Percentiles rank a stretch among this genome's conserved stretches.
Evolutionary conservation across 257 asterid genomes (phyloP).

Genomic region (Dorcoceras hygrometricum): DNA sequence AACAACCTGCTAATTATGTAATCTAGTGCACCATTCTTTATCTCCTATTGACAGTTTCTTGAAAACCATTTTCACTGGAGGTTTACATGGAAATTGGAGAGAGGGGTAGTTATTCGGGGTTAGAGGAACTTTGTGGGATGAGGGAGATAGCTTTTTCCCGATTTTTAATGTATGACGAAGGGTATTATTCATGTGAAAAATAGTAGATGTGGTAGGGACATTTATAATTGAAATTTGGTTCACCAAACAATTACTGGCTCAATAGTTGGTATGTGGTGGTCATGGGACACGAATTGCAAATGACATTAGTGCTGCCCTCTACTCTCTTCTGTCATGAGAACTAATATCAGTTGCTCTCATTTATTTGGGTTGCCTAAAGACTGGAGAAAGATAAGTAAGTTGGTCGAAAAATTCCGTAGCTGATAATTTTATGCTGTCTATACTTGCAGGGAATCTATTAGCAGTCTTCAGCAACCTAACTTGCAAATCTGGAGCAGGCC

Average conservation of each 20-base stretch:
- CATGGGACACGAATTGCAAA: not conserved
- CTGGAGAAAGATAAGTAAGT: slow-evolving; percentile 1
- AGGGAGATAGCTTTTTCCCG: not conserved
- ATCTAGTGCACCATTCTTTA: not conserved
- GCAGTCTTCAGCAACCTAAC: slow-evolving; percentile 3
- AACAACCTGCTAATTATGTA: not conserved
- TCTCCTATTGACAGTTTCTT: not conserved
- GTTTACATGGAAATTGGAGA: not conserved
- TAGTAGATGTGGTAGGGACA: not conserved
- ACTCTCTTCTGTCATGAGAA: slow-evolving; percentile 4
- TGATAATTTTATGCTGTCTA: slow-evolving; percentile 17
- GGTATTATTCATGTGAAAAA: not conserved
- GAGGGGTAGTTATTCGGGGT: not conserved
- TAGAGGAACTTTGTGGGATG: not conserved
- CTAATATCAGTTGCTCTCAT: not conserved
- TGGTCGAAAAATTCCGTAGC: slow-evolving; percentile 4
- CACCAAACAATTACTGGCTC: too few species aligned
- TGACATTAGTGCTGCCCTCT: not conserved
- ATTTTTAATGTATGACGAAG: not conserved
- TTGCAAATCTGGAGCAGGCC: slow-evolving; percentile 51
- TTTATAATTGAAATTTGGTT: not conserved
- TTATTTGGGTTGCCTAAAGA: not conserved
- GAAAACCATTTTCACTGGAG: not conserved
- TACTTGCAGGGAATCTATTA: slow-evolving; percentile 33
- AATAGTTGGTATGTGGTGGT: not conserved